Base-by-base conservation (phyloP, 1,139 yeast species). In the Pichia sp. region DNA sequence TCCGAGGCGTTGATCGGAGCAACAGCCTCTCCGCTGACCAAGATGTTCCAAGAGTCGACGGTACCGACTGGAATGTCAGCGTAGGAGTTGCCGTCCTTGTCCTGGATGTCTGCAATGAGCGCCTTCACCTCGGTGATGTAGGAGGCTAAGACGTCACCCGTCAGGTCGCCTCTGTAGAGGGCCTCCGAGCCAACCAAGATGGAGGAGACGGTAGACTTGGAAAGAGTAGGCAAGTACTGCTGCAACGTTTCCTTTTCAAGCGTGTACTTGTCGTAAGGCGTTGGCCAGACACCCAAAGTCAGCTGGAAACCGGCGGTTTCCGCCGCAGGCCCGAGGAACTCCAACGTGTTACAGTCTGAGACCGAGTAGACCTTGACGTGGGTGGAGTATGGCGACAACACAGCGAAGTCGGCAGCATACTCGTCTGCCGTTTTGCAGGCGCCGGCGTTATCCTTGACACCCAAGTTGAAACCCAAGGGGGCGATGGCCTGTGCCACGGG, bases 11-110 rank as follows among this genome's bases (percentile, higher is more conserved):
- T 63, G 66, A 93, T 83, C 51, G 85, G 96, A 34, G 85, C 80
- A 52, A 73, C 65, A 60, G 84, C 75, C 61, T 75, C 80, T 63
- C 87, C 95, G 64, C 88, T 95, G 62, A 89, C 96, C 61, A 88
- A 71, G 57, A 87, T 78, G 71, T 91, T 88, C 98, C 99, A 91
- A 1, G 97, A 89, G 72, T 93, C 98, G 61, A 88, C 97, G 58
- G 89, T 83, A 59, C 98, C 98, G 60, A 91, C 96, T 58, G 83
- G 90, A 50, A 80, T 78, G 60, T 77, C 76, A 50, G 76, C 66
- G 71, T 84, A 90, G 26, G 91, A 80, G 63, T 84, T 74, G 63
- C 97, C 97, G 63, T 88, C 75, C 68, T 85, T 84, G 72, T 88
- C 97, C 58, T 76, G 74, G 69, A 90, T 82, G 60, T 67, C 75